Percentiles rank a stretch among this genome's conserved stretches.
Evolutionary conservation across 2,329 filamentous ascomycete genomes (phyloP).

Genomic region (Raffaelea arxii): DNA sequence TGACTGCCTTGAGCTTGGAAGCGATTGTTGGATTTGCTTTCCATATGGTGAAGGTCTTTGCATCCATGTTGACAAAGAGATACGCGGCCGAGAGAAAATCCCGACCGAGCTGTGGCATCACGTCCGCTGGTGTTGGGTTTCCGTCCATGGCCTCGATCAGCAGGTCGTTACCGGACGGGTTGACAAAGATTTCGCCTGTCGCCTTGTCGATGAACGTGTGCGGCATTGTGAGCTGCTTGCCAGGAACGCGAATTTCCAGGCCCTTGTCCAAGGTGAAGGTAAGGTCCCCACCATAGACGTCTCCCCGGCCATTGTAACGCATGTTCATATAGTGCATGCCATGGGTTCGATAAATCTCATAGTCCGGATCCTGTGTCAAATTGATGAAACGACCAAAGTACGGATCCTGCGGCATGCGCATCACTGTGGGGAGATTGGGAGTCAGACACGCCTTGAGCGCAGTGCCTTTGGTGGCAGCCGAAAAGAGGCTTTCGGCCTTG

Average conservation of each 20-base stretch:
- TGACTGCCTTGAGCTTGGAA: background rate
- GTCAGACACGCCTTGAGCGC: background rate
- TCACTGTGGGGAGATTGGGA: background rate
- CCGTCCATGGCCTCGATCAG: background rate
- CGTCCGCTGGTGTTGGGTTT: background rate
- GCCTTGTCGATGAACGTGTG: background rate
- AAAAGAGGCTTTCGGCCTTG: constrained; percentile 14
- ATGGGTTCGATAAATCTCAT: background rate
- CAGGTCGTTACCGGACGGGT: background rate
- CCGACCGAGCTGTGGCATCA: background rate
- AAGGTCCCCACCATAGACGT: too few relatives aligned
- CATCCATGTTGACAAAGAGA: background rate
- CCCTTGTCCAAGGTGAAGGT: too few relatives aligned
- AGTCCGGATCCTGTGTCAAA: background rate
- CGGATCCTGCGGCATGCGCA: too few relatives aligned
- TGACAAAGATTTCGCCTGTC: background rate
- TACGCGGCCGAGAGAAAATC: background rate
- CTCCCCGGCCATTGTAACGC: background rate
- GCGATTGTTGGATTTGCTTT: background rate
- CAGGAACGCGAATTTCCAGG: too few relatives aligned
- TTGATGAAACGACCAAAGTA: background rate
- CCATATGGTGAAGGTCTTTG: background rate
- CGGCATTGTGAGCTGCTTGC: background rate
- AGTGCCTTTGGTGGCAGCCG: background rate
- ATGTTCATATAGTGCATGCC: background rate